A percentile compares a stretch with the other conserved stretches of the same genome.
These are phyloP conservation scores for Chlorella sp. DNA, from an alignment of 139 green algal genomes.

Conservation along the genomic window DNA sequence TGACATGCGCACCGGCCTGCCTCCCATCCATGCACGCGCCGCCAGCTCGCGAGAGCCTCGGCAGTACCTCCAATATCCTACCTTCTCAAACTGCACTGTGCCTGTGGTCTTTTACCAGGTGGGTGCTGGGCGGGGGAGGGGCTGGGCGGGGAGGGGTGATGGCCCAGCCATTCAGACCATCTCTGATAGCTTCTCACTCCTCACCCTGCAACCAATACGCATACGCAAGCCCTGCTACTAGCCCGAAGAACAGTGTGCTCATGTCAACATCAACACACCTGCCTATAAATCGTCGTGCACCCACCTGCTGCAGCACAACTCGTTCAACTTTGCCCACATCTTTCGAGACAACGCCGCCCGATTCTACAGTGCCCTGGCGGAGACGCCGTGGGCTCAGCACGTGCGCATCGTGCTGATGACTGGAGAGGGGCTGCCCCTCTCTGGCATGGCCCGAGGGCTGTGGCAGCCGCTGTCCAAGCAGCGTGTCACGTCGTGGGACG, in stretches of 20 bases:
- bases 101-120: neutral
- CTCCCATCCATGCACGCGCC: neutral
- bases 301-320: neutral
- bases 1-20: neutral
- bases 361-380: neutral
- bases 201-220: neutral
- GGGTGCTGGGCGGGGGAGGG: no score
- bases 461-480: neutral
- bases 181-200: no score
- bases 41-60: neutral
- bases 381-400: neutral
- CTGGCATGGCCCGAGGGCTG: neutral
- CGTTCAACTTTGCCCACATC: conserved; percentile 6
- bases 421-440: neutral
- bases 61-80: neutral
- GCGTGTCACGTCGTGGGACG: neutral
- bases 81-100: neutral
- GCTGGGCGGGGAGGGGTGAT: no score
- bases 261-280: neutral
- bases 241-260: neutral
- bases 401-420: conserved; percentile 5
- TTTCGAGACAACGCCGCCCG: neutral
- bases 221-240: no score
- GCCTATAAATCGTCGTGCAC: neutral
- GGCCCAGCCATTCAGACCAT: no score